Base-by-base conservation (phyloP, 1,284 basidiomycete species). In the Ganoderma lucidum region DNA sequence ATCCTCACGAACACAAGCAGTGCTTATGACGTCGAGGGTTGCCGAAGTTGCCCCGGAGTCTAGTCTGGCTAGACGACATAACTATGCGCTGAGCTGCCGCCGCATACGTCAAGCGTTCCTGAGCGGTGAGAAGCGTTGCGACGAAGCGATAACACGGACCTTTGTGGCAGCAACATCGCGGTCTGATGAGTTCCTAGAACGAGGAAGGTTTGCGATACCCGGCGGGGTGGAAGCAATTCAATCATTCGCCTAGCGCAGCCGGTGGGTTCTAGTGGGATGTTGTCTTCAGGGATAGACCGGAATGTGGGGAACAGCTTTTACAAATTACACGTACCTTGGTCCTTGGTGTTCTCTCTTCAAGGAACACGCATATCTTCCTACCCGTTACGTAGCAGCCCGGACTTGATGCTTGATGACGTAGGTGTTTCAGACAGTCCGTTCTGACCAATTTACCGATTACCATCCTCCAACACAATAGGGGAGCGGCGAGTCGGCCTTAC, bases 21-120 rank as follows among this genome's bases (percentile, higher is more conserved):
- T 56, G 53, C 53, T 17, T 56, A 56, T 56, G 53, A 56, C 53
- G 53, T 56, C 53, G 30, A 56, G 53, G 53, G 53, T 56, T 35
- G 30, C 28, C 5, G 30, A 56, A 10, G 14, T 23, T 17, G 30
- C 53, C 30, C 17, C 14, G 30, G 30, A 30, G 53, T 32, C 15
- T 19, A 17, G 30, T 1, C 12, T 23, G 23, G 28, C 30, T 15
- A 30, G 53, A 56, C 23, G 23, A 51, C 23, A 28, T 4, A 48
- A 48, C 45, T 23, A 45, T 5, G 17, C 19, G 19, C n/a, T 41
- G 39, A 17, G 42, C 28, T 15, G 6, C 6, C 30, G 17, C 30
- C 53, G 30, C 53, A 56, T 32, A 56, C 30, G 53, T 56, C 53
- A 35, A 56, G 3, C 15, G 53, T 56, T 30, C 53, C 53, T 56